These are phyloP conservation scores for Porodaedalea pini DNA, from an alignment of 1,284 basidiomycete species.

Conservation along the genomic window DNA sequence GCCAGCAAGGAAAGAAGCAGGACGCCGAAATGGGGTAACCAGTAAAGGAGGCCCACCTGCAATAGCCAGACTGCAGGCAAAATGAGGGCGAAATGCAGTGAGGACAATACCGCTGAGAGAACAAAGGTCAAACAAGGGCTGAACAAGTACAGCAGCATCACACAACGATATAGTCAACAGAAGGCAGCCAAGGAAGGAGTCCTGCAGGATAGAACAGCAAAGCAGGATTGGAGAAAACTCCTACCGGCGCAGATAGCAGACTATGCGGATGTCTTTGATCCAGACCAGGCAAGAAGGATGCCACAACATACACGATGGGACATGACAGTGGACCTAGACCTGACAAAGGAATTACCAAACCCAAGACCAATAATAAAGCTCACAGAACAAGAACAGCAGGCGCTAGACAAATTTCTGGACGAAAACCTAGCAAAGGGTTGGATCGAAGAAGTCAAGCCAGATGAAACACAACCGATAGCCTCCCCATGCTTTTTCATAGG, in stretches of 20 bases:
- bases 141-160: neutral
- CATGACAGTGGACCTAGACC: too few relatives aligned
- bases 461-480: too few relatives aligned
- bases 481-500: constrained; percentile 32
- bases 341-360: too few relatives aligned
- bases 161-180: neutral
- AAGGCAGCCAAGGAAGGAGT: neutral
- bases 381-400: too few relatives aligned
- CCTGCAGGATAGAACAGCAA: neutral
- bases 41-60: too few relatives aligned
- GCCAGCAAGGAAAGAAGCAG: too few relatives aligned
- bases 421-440: constrained; percentile 1
- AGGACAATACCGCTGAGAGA: too few relatives aligned
- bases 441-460: too few relatives aligned
- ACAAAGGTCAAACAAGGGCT: neutral
- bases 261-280: neutral
- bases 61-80: too few relatives aligned
- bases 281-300: neutral
- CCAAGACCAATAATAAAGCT: too few relatives aligned
- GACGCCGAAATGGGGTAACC: too few relatives aligned
- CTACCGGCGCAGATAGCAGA: neutral
- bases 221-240: neutral
- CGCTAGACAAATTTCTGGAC: neutral
- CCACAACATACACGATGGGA: constrained; percentile 17
- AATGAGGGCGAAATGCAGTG: too few relatives aligned